A percentile compares a stretch with the other conserved stretches of the same genome.
These are phyloP conservation scores for Chamaecyparis obtusa DNA, from an alignment of 75 land plant genomes.

Conservation along the genomic window DNA sequence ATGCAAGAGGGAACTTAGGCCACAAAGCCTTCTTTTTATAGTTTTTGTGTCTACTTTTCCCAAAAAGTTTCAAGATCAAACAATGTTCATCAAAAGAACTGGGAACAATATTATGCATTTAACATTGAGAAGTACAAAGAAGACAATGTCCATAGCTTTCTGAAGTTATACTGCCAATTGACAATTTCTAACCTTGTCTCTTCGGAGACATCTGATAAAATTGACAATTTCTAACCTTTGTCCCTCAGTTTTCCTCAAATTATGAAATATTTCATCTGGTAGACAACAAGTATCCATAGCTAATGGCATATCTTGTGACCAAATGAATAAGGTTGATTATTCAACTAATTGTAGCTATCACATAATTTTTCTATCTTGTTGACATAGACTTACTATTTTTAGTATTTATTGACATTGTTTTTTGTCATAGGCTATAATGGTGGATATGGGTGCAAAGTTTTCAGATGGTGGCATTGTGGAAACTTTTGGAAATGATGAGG, in stretches of 20 bases:
- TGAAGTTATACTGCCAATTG: neutral
- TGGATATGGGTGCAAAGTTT: conserved; percentile 35
- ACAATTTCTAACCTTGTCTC: neutral
- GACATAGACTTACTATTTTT: conserved; percentile 9
- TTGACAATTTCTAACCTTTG: too few relatives aligned
- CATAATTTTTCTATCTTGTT: neutral
- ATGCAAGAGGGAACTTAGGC: too few relatives aligned
- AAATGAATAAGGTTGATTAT: neutral
- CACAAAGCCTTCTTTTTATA: too few relatives aligned
- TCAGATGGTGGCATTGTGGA: conserved; percentile 45
- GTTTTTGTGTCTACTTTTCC: too few relatives aligned
- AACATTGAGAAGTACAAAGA: too few relatives aligned
- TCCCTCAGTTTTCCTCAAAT: neutral
- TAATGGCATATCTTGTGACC: neutral
- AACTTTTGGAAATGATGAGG: conserved; percentile 64
- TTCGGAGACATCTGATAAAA: too few relatives aligned
- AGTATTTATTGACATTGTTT: conserved; percentile 1
- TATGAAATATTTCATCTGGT: neutral
- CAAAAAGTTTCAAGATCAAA: too few relatives aligned
- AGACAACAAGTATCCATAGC: neutral
- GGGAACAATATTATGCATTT: too few relatives aligned
- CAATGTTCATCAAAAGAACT: too few relatives aligned
- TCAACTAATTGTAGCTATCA: neutral
- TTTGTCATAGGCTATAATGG: conserved; percentile 38
- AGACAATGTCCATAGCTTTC: neutral